These are phyloP conservation scores for Voacanga thouarsii DNA, from an alignment of 257 asterid genomes.

Conservation along the genomic window DNA sequence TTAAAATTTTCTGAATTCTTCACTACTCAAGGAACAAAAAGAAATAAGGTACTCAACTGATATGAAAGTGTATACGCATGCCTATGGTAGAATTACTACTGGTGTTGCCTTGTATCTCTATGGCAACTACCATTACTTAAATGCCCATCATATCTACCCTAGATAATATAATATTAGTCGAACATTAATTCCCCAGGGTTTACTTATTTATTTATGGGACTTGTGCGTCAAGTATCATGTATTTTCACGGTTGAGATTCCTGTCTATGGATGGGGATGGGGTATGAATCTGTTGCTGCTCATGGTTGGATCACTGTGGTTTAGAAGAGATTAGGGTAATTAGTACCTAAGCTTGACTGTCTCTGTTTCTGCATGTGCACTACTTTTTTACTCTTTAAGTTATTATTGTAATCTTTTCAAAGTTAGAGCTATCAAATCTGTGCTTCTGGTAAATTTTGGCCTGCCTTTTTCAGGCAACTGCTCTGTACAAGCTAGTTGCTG, in stretches of 20 bases:
- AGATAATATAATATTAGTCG: neutral
- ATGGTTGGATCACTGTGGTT: neutral
- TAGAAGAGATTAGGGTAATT: neutral
- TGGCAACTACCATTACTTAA: no score
- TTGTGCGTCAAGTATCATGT: neutral
- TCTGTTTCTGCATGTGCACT: neutral
- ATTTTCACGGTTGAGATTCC: neutral
- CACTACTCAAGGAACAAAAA: no score
- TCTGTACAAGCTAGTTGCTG: constrained; percentile 85
- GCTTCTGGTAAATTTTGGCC: neutral
- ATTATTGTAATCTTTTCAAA: neutral
- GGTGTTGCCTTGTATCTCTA: no score
- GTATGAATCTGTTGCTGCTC: neutral
- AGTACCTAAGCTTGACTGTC: neutral
- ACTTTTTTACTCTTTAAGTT: neutral
- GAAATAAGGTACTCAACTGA: no score
- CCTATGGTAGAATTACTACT: no score
- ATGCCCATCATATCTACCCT: neutral
- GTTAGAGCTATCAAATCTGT: neutral
- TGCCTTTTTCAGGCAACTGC: constrained; percentile 71
- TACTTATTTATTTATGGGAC: neutral
- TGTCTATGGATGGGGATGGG: neutral
- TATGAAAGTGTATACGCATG: no score
- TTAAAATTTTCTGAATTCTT: neutral
- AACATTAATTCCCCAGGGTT: neutral